Evolutionary conservation across 2,329 filamentous ascomycete genomes (phyloP).

Genomic region (Fusarium sp.): DNA sequence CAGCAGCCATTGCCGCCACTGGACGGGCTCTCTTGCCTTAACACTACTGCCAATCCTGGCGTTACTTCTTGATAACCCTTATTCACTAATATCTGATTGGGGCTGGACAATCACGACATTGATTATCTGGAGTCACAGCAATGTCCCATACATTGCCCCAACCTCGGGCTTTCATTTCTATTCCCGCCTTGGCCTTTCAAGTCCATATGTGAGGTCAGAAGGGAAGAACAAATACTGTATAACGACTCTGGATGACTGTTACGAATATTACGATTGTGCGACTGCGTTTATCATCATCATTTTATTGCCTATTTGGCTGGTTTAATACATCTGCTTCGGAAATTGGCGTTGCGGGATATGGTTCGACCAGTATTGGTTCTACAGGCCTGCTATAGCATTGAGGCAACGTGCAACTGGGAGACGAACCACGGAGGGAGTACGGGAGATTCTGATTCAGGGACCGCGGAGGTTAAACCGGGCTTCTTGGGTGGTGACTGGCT

Average conservation of each 20-base stretch:
- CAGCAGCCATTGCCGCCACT: slow-evolving; percentile 6
- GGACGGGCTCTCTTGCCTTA: slow-evolving; percentile 12
- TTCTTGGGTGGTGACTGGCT: slow-evolving; percentile 24
- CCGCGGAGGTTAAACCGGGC: slow-evolving; percentile 20
- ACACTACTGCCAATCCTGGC: slow-evolving; percentile 19
- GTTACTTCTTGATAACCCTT: slow-evolving; percentile 27
- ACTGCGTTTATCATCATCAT: slow-evolving; percentile 39
- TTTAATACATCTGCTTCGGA: slow-evolving; percentile 42
- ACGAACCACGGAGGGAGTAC: slow-evolving; percentile 34
- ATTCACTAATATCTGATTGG: slow-evolving; percentile 40
- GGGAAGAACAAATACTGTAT: slow-evolving; percentile 36
- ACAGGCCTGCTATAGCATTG: slow-evolving; percentile 21
- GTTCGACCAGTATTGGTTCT: slow-evolving; percentile 11
- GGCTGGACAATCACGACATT: slow-evolving; percentile 21
- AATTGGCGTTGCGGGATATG: slow-evolving; percentile 44
- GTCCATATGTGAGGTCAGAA: slow-evolving; percentile 3
- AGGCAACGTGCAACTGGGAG: slow-evolving; percentile 32
- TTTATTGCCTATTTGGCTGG: slow-evolving; percentile 38
- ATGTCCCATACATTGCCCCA: slow-evolving; percentile 1
- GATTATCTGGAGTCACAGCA: slow-evolving; percentile 22
- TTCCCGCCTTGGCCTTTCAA: slow-evolving; percentile 6
- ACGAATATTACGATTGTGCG: slow-evolving; percentile 44
- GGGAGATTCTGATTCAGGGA: slow-evolving; percentile 28
- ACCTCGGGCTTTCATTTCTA: background rate
- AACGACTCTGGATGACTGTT: slow-evolving; percentile 47